phyloP scores from a whole-genome alignment of 2,329 filamentous ascomycete genomes.

The Xylariaceae sp. region DNA sequence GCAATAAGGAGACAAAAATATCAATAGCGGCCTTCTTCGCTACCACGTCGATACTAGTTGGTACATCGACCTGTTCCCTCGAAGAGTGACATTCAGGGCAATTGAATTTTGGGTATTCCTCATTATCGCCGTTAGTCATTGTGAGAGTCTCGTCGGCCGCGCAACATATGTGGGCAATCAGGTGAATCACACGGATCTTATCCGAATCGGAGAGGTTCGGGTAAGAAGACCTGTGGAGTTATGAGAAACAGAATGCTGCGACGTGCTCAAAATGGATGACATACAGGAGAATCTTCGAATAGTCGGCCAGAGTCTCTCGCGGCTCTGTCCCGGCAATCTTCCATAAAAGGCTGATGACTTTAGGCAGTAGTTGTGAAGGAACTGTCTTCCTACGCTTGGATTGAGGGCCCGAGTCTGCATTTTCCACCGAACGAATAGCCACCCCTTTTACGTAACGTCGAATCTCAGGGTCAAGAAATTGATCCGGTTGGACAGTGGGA shows the following conservation, averaged over 20 bases:
- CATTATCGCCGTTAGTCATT: slow-evolving; percentile 11
- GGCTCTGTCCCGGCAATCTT: slow-evolving; percentile 31
- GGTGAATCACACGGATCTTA: slow-evolving; percentile 50
- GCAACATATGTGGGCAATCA: slow-evolving; percentile 56
- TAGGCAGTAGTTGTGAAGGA: slow-evolving; percentile 23
- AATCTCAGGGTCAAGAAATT: slow-evolving; percentile 29
- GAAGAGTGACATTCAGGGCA: slow-evolving; percentile 27
- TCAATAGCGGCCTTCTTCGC: slow-evolving; percentile 39
- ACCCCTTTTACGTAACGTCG: slow-evolving; percentile 25
- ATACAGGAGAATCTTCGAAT: slow-evolving; percentile 45
- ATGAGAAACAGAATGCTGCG: slow-evolving; percentile 12
- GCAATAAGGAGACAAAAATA: slow-evolving; percentile 46
- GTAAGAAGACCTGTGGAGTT: slow-evolving; percentile 42
- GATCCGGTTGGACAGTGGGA: slow-evolving; percentile 18
- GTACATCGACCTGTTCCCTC: background rate
- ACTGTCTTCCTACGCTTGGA: slow-evolving; percentile 34
- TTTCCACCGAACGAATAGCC: slow-evolving; percentile 11
- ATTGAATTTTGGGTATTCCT: slow-evolving; percentile 9
- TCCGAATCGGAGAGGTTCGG: slow-evolving; percentile 43
- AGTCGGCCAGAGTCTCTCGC: slow-evolving; percentile 27
- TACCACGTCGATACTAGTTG: slow-evolving; percentile 22
- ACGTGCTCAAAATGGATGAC: slow-evolving; percentile 27
- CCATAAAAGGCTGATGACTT: slow-evolving; percentile 26
- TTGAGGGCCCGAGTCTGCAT: slow-evolving; percentile 21
- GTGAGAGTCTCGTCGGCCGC: slow-evolving; percentile 46